Evolutionary conservation across 495 filamentous ascomycete genomes (phyloP), one percentile per base, ranked within the genome.

Genomic region (Parathielavia appendiculata): DNA sequence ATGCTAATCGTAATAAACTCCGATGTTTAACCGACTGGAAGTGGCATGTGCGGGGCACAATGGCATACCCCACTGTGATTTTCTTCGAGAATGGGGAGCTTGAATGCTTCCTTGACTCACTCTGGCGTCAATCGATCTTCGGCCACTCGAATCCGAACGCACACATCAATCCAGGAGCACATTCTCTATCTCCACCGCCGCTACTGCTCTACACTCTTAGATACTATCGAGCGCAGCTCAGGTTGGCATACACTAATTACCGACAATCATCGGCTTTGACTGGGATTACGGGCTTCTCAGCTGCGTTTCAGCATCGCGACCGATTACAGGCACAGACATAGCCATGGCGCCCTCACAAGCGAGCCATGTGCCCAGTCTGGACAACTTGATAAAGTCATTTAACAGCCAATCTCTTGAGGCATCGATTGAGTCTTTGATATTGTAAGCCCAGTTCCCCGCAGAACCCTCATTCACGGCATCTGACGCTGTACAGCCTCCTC

Each of bases 351-450:
- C 74, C 38, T 63, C 66, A 32, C 68, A 70, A 51, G 65, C 75
- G 49, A 74, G 70, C 59, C 73, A 80, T 67, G 72, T 88, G 60
- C 90, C 91, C 8, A 86, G 82, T 58, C 72, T 95, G 57, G 78
- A 84, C 54, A 85, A 84, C 40, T 91, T 89, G 64, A 79, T 95
- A 53, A 89, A 86, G 65, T 86, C 87, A 0, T 75, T 96, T 56
- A 43, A 53, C 22, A 53, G n/a, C 23, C 51, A 19, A 19, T 1
- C 36, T 6, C 51, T 53, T 9, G 90, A 96, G 57, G 79, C 86
- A 23, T 92, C 88, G 1, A 86, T 92, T 55, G 89, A 95, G 64
- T 80, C 84, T 56, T 75, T 95, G 55, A 83, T 92, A 57, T 88
- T 86, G 89, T 95, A 72, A 62, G 86, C 51, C 35, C n/a, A 11